Percentiles rank a stretch among this genome's conserved stretches.
Conservation (phyloP, 208 protist species). For the Trypanosoma mega region DNA sequence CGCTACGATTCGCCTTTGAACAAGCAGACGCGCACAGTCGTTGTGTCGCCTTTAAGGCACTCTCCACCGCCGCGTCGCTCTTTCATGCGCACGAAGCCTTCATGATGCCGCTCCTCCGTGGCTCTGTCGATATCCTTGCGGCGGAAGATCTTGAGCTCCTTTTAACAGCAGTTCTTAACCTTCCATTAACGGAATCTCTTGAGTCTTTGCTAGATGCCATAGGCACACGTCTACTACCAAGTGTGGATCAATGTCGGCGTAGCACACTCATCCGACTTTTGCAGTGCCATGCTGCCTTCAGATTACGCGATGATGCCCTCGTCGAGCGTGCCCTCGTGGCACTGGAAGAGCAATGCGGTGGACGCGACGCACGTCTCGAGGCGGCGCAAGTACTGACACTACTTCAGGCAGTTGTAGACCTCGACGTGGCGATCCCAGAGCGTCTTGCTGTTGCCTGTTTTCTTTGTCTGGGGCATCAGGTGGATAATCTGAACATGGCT, state of each 20-base stretch:
- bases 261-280: constrained; percentile 80
- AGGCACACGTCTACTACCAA: constrained; percentile 58
- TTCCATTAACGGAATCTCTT: constrained; percentile 27
- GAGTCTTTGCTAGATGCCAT: constrained; percentile 78
- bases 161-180: constrained; percentile 46
- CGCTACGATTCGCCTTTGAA: constrained; percentile 30
- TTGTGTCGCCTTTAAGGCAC: constrained; percentile 72
- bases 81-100: constrained; percentile 48
- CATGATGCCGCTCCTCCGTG: constrained; percentile 39
- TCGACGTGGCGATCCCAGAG: constrained; percentile 49
- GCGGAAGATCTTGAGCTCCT: constrained; percentile 78
- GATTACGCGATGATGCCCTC: constrained; percentile 46
- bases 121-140: constrained; percentile 58
- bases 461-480: constrained; percentile 49
- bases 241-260: constrained; percentile 59
- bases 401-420: constrained; percentile 46
- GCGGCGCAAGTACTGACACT: constrained; percentile 59
- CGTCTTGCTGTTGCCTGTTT: constrained; percentile 58
- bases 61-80: constrained; percentile 38
- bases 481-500: constrained; percentile 35
- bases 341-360: constrained; percentile 61
- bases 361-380: constrained; percentile 52
- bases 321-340: constrained; percentile 33
- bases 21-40: constrained; percentile 78
- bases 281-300: constrained; percentile 71